Percentiles rank a stretch among this genome's conserved stretches.
phyloP scores from a whole-genome alignment of 2,329 filamentous ascomycete species.

The Neofusicoccum parvum region DNA sequence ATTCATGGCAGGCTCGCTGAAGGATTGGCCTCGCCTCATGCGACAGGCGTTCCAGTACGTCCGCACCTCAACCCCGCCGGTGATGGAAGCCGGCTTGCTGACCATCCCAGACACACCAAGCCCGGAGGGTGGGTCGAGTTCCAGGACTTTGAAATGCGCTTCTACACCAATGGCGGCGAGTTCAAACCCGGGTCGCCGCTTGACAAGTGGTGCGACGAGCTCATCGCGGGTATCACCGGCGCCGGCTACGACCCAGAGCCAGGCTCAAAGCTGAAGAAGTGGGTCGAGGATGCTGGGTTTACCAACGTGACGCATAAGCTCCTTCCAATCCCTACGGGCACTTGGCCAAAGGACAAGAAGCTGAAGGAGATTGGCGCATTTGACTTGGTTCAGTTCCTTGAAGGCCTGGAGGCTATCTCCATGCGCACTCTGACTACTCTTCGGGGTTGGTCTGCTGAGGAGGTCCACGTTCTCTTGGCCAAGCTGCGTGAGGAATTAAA shows the following conservation, averaged over 20 bases:
- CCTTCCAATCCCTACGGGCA: conserved; percentile 30
- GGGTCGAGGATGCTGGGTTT: conserved; percentile 36
- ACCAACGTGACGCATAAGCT: conserved; percentile 36
- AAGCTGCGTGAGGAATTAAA: conserved; percentile 29
- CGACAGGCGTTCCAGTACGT: conserved; percentile 35
- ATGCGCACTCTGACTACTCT: conserved; percentile 25
- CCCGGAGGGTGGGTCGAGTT: conserved; percentile 41
- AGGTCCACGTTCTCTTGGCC: conserved; percentile 30
- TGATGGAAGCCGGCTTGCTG: neutral
- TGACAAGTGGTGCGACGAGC: conserved; percentile 21
- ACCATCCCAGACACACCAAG: conserved; percentile 34
- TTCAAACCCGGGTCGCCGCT: conserved; percentile 24
- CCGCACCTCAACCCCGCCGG: neutral
- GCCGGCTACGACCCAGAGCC: neutral
- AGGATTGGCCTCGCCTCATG: conserved; percentile 37
- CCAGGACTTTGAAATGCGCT: conserved; percentile 28
- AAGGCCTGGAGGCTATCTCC: conserved; percentile 31
- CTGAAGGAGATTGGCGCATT: conserved; percentile 33
- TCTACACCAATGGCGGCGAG: neutral
- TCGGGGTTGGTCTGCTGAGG: conserved; percentile 27
- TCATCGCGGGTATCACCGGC: neutral
- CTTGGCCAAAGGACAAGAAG: conserved; percentile 28
- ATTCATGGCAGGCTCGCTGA: conserved; percentile 34
- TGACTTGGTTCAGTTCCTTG: conserved; percentile 30
- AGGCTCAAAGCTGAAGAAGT: conserved; percentile 32